Conservation (phyloP, 805 yeast genomes). For the Wickerhamiella shivajii region DNA sequence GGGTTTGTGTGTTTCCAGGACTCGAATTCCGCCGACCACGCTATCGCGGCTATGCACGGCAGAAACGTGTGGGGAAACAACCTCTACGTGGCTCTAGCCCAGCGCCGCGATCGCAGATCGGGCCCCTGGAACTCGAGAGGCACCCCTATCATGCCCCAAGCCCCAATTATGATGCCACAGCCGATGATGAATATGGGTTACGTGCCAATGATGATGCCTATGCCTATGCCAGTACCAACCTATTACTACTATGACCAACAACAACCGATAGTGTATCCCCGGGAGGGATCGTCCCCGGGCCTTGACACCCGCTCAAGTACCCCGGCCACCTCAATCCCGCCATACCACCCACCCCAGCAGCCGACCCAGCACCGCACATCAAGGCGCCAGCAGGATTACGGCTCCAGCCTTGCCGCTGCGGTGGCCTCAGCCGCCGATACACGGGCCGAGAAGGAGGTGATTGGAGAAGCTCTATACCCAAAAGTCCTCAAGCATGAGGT, state of each 20-base stretch:
- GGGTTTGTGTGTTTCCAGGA: constrained; percentile 66
- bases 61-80: constrained; percentile 35
- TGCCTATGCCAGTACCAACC: background rate
- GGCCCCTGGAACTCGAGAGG: background rate
- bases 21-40: constrained; percentile 52
- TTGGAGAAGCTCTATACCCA: constrained; percentile 89
- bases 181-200: no score
- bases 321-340: background rate
- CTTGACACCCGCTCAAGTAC: background rate
- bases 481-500: constrained; percentile 65
- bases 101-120: constrained; percentile 30
- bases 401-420: constrained; percentile 38
- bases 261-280: constrained; percentile 1
- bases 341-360: no score
- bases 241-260: constrained; percentile 3
- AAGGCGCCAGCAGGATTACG: constrained; percentile 13
- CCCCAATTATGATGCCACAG: constrained; percentile 3
- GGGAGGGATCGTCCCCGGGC: background rate
- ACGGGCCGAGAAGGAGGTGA: constrained; percentile 21
- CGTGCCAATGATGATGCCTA: constrained; percentile 9
- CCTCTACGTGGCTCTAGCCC: constrained; percentile 63
- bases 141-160: constrained; percentile 2
- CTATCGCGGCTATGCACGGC: constrained; percentile 51
- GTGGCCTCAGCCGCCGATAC: constrained; percentile 31
- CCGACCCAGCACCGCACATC: no score